Base-by-base conservation (phyloP, 2,329 filamentous ascomycete genomes). In the Colletotrichum caudatum region DNA sequence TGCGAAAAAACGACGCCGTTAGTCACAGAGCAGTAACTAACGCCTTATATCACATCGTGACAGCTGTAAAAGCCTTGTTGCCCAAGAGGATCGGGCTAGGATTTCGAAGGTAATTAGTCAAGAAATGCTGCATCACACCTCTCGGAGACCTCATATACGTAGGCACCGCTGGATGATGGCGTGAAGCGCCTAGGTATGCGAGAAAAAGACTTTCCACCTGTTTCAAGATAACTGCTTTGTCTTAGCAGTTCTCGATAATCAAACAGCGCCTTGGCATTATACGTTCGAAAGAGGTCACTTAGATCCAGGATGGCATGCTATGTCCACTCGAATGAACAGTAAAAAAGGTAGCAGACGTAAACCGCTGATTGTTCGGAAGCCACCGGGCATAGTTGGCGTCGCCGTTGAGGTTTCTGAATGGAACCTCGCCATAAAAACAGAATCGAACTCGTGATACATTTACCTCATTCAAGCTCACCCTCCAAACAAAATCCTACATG, bases 401-500 rank as follows among this genome's bases (percentile, higher is more conserved):
- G 7, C 7, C 18, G 2, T 6, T 57, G 7, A 35, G 11, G 8
- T 56, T n/a, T 7, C 20, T 23, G 5, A 39, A 23, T 9, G 5
- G 35, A 39, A 9, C 23, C 35, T 9, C 7, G 14, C 18, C 37
- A 58, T 26, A 4, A 20, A 41, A 8, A 5, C n/a, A 18, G 6
- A 58, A 39, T 23, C 35, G 12, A 26, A 14, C 14, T 23, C 23
- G n/a, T 46, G 7, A 12, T 48, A n/a, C 29, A 58, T 68, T 53
- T 29, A 41, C 46, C 48, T 41, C 35, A 51, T 23, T 37, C 39
- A 35, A 33, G 16, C 48, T 18, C 46, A 39, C 2, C 20, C 7
- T 20, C 20, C 44, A n/a, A 11, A 23, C 20, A 56, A 37, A 33
- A 39, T 33, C 41, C 56, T 81, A 92, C 69, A 94, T 78, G 3